These are phyloP conservation scores for Didymella glomerata DNA, from an alignment of 2,329 filamentous ascomycete species.

Conservation along the genomic window DNA sequence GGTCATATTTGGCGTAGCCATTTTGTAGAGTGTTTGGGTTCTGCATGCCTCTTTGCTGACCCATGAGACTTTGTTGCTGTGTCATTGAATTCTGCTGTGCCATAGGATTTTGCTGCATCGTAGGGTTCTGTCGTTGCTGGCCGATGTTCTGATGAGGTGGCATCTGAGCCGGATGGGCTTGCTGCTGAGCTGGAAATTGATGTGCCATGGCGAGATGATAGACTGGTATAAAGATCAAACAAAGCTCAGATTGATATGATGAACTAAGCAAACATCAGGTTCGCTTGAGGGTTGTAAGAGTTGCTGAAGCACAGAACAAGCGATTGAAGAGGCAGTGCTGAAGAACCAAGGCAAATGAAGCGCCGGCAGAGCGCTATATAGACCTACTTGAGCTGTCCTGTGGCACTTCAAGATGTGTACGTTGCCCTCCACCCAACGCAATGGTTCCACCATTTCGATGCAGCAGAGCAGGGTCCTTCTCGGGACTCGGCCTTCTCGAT, in stretches of 20 bases:
- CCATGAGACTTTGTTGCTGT: neutral
- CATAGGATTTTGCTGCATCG: neutral
- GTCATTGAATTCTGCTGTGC: neutral
- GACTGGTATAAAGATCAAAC: too few relatives aligned
- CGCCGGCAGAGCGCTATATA: conserved; percentile 29
- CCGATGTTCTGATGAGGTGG: conserved; percentile 30
- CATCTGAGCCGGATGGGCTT: conserved; percentile 15
- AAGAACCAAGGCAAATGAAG: conserved; percentile 26
- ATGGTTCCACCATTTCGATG: conserved; percentile 23
- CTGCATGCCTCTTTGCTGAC: conserved; percentile 24
- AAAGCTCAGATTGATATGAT: neutral
- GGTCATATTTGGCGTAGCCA: conserved; percentile 26
- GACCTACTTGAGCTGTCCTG: neutral
- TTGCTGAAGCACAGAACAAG: conserved; percentile 1
- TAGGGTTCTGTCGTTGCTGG: conserved; percentile 29
- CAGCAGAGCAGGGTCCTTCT: conserved; percentile 24
- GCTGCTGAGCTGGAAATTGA: conserved; percentile 25
- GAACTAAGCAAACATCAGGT: conserved; percentile 10
- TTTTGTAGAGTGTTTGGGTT: conserved; percentile 19
- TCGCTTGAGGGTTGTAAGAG: neutral
- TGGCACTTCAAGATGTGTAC: conserved; percentile 16
- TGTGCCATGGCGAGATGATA: conserved; percentile 14
- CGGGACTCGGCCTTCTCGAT: conserved; percentile 10
- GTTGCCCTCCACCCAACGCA: conserved; percentile 14
- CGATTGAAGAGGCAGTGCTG: conserved; percentile 19